Conservation (phyloP, 768 basidiomycete genomes). For the Rhodotorula diobovata region DNA sequence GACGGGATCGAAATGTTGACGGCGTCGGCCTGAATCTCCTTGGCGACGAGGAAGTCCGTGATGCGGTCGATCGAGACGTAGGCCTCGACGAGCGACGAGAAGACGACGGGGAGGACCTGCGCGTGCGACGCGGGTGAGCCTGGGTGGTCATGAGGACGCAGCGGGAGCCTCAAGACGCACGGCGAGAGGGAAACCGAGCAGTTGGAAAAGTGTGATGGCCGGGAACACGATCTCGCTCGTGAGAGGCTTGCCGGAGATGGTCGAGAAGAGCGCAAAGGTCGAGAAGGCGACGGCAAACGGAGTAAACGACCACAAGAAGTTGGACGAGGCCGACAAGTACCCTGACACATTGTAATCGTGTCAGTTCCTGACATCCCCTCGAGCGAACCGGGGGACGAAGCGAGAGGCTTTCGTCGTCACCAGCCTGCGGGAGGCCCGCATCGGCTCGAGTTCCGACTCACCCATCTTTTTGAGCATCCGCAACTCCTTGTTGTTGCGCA, state of each 20-base stretch:
- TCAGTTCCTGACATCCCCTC: too few relatives aligned
- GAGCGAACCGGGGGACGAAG: too few relatives aligned
- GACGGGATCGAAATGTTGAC: slow-evolving; percentile 53
- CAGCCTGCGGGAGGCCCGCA: too few relatives aligned
- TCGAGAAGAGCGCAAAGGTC: slow-evolving; percentile 49
- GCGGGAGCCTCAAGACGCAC: slow-evolving; percentile 35
- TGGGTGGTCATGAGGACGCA: background rate
- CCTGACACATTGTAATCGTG: background rate
- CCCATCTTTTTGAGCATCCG: slow-evolving; percentile 75
- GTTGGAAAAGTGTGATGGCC: slow-evolving; percentile 83
- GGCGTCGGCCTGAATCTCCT: slow-evolving; percentile 76
- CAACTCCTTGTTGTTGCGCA: slow-evolving; percentile 77
- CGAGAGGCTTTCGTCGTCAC: too few relatives aligned
- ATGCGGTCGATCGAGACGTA: slow-evolving; percentile 43
- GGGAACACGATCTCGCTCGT: slow-evolving; percentile 93
- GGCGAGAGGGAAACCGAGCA: slow-evolving; percentile 77
- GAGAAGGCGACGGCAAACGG: slow-evolving; percentile 69
- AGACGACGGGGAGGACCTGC: slow-evolving; percentile 6
- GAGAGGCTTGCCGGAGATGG: slow-evolving; percentile 55
- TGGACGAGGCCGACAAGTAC: slow-evolving; percentile 49
- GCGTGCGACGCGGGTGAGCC: background rate
- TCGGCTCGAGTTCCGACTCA: too few relatives aligned
- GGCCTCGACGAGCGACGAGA: slow-evolving; percentile 25
- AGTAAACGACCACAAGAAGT: slow-evolving; percentile 45
- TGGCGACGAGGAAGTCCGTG: slow-evolving; percentile 61